phyloP scores from a whole-genome alignment of 1,284 basidiomycete genomes.

The Somion occarium region DNA sequence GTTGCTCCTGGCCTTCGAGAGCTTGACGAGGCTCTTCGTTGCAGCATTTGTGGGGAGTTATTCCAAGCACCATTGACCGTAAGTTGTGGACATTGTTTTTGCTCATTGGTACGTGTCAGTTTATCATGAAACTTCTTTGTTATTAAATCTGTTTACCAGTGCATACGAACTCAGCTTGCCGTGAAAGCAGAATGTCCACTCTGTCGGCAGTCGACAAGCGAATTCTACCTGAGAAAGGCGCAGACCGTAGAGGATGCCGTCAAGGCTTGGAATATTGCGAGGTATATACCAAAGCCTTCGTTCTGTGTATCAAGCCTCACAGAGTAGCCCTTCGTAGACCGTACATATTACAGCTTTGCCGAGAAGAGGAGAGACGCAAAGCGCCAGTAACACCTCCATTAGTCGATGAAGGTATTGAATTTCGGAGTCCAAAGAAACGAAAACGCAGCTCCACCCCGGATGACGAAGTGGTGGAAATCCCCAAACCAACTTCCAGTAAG shows the following conservation, averaged over 20 bases:
- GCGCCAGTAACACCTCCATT: conserved; percentile 13
- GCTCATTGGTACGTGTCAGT: conserved; percentile 54
- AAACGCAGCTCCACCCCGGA: neutral
- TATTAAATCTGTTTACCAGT: conserved; percentile 35
- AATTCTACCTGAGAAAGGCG: conserved; percentile 57
- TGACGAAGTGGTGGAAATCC: conserved; percentile 12
- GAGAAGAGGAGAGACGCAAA: conserved; percentile 23
- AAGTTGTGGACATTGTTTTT: conserved; percentile 71
- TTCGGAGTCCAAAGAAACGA: conserved; percentile 22
- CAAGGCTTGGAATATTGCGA: conserved; percentile 54
- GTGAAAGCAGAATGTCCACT: conserved; percentile 60
- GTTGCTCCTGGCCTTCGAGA: conserved; percentile 47
- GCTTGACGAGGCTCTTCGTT: conserved; percentile 62
- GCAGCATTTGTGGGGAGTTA: conserved; percentile 67
- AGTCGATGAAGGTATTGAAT: conserved; percentile 16
- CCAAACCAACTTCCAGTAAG: neutral
- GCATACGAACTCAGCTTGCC: conserved; percentile 53
- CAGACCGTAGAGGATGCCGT: conserved; percentile 57
- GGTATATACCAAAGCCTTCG: conserved; percentile 37
- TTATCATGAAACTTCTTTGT: neutral
- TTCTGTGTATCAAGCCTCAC: neutral
- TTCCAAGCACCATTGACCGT: conserved; percentile 68
- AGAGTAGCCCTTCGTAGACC: conserved; percentile 27
- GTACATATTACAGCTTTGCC: conserved; percentile 36
- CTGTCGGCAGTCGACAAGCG: conserved; percentile 52